Evolutionary conservation across 2,329 filamentous ascomycete genomes (phyloP), one percentile per base, ranked within the genome.

Genomic region (Fusarium sp.): DNA sequence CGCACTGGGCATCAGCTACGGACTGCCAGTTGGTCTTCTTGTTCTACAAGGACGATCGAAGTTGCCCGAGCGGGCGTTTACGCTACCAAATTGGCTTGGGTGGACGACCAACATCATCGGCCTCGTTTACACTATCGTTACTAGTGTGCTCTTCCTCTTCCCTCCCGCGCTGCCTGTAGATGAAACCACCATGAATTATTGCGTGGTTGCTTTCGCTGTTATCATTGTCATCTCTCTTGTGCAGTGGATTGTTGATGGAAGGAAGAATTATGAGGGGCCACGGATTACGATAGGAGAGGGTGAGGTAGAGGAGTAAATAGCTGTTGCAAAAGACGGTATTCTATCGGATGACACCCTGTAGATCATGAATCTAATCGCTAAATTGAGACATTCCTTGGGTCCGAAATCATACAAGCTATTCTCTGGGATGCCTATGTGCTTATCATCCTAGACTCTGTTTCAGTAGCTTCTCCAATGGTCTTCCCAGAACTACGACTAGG

Each of bases 111-210:
- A 85, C 43, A 73, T 77, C 8, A 74, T 80, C 31, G 92, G 92
- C 2, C 83, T 94, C 22, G 85, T 84, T 0, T 94, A 93, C 77
- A 90, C 92, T 3, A 81, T 89, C 10, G 82, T 94, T 6, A 94
- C 92, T 0, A 94, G 91, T 0, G 89, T 94, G 0, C 85, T 95
- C 0, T 94, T 94, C 81, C 84, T 94, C 33, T 93, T 94, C 79
- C 92, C 93, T 2, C 92, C 92, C 0, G 87, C 85, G 1, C 76
- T 91, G 4, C 92, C 92, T 1, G 91, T 92, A 0, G 89, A 89
- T 0, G 88, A 88, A 2, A 90, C 85, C 74, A 93, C 89, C 80
- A 94, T 94, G 92, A 95, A 87, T 72, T 87, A 87, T 74, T 85
- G 83, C 31, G 77, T 87, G 5, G 85, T 85, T 9, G 85, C 85